These are phyloP conservation scores for Entophlyctis luteolus DNA, from an alignment of 192 early-diverging fungal species.

Conservation along the genomic window DNA sequence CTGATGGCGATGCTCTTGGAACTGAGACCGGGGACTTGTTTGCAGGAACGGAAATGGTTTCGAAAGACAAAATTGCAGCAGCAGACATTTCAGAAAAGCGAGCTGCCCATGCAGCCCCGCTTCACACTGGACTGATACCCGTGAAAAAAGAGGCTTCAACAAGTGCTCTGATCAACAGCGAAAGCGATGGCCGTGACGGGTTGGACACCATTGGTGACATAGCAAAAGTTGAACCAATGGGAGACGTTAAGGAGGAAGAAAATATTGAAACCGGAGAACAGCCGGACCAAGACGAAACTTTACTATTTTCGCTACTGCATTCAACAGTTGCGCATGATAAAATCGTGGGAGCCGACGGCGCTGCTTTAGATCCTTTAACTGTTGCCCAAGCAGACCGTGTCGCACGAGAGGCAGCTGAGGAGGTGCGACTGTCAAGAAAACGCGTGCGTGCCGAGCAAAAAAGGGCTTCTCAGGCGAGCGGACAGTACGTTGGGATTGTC, in stretches of 20 bases:
- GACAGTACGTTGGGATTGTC: slow-evolving; percentile 62
- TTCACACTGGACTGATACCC: slow-evolving; percentile 14
- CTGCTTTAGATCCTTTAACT: slow-evolving; percentile 60
- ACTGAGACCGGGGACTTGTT: slow-evolving; percentile 90
- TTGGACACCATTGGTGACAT: slow-evolving; percentile 20
- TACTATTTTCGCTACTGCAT: slow-evolving; percentile 75
- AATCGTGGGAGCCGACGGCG: slow-evolving; percentile 66
- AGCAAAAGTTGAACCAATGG: slow-evolving; percentile 22
- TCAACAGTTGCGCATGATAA: slow-evolving; percentile 88
- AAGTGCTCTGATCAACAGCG: slow-evolving; percentile 11
- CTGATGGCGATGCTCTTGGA: slow-evolving; percentile 34
- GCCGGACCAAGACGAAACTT: slow-evolving; percentile 47
- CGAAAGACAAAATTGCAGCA: slow-evolving; percentile 13
- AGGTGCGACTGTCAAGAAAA: slow-evolving; percentile 70
- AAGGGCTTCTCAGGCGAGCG: slow-evolving; percentile 9
- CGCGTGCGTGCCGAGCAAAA: slow-evolving; percentile 47
- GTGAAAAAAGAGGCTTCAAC: slow-evolving; percentile 7
- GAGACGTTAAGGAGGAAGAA: background rate
- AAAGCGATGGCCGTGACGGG: slow-evolving; percentile 25
- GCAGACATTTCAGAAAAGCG: slow-evolving; percentile 17
- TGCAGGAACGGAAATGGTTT: slow-evolving; percentile 61
- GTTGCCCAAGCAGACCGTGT: slow-evolving; percentile 78
- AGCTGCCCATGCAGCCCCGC: slow-evolving; percentile 25
- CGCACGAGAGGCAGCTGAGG: slow-evolving; percentile 72
- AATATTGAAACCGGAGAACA: slow-evolving; percentile 2